Conservation (phyloP, 371 early-diverging fungal genomes). For the Rhizomucor pusillus region DNA sequence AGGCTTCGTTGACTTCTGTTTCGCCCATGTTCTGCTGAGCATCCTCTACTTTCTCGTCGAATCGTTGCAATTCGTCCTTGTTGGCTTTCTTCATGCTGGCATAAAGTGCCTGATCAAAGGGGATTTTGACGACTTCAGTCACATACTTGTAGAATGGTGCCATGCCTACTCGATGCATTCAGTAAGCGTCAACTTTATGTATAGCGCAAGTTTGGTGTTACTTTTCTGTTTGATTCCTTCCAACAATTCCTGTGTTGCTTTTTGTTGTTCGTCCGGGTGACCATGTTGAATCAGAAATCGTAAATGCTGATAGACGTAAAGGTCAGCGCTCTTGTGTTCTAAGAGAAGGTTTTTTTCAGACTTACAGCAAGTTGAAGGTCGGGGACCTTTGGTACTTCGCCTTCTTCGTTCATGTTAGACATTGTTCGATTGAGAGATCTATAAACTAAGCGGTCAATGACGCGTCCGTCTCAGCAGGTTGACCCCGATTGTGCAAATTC, state of each 20-base stretch:
- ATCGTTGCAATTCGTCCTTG: constrained; percentile 66
- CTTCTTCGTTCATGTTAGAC: constrained; percentile 34
- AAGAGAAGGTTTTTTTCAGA: not conserved
- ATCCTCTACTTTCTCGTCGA: constrained; percentile 84
- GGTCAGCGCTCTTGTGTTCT: not conserved
- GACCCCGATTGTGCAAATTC: too few species aligned
- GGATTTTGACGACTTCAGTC: constrained; percentile 61
- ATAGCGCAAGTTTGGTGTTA: too few species aligned
- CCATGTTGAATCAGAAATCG: constrained; percentile 70
- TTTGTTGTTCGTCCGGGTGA: constrained; percentile 57
- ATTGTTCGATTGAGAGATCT: too few species aligned
- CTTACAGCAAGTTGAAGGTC: constrained; percentile 64
- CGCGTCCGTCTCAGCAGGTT: too few species aligned
- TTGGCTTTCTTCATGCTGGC: constrained; percentile 65
- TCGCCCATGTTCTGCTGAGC: constrained; percentile 93
- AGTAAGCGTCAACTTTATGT: not conserved
- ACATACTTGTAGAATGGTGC: constrained; percentile 75
- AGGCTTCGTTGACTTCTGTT: constrained; percentile 89
- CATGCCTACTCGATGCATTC: constrained; percentile 64
- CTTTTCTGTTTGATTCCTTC: constrained; percentile 71
- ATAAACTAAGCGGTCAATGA: too few species aligned
- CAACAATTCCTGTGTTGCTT: constrained; percentile 60
- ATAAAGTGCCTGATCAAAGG: constrained; percentile 54
- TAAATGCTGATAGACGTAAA: constrained; percentile 48
- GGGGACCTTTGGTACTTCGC: constrained; percentile 74